phyloP scores from a whole-genome alignment of 2,329 filamentous ascomycete species.

The Trichoderma atrobrunneum region DNA sequence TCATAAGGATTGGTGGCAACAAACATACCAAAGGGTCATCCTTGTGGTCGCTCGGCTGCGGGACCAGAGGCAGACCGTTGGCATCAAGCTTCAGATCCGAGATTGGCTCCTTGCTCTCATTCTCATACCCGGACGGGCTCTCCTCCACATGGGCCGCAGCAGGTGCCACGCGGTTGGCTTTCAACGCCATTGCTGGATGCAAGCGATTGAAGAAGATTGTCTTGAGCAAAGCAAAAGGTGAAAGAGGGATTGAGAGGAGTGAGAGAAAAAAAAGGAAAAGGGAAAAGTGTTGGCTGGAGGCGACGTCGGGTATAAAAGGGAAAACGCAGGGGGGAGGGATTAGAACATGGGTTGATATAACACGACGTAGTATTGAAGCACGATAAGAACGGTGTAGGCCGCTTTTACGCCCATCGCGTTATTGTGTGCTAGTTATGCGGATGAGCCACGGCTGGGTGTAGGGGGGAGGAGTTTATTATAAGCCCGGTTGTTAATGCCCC shows the following conservation, averaged over 20 bases:
- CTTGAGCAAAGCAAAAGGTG: background rate
- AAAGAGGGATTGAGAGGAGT: background rate
- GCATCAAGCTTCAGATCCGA: constrained; percentile 5
- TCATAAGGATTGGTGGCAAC: background rate
- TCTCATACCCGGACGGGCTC: background rate
- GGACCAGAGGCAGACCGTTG: constrained; percentile 3
- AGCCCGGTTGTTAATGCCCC: constrained; percentile 6
- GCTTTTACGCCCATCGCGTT: background rate
- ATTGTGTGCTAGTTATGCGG: background rate
- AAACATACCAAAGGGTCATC: constrained; percentile 11
- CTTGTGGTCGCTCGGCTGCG: constrained; percentile 14
- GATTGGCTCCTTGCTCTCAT: constrained; percentile 3
- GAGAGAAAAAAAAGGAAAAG: background rate
- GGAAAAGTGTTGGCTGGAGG: background rate
- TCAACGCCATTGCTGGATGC: background rate
- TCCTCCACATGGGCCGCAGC: constrained; percentile 5
- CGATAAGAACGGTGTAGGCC: constrained; percentile 10
- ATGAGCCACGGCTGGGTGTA: background rate
- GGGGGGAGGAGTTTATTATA: background rate
- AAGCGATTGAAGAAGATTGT: background rate
- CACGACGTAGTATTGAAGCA: background rate
- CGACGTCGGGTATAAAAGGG: background rate
- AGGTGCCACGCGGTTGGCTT: background rate
- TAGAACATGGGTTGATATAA: background rate
- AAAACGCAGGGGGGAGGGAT: background rate